Conservation (phyloP, 2,329 filamentous ascomycete species). For the Aspergillus sp. region DNA sequence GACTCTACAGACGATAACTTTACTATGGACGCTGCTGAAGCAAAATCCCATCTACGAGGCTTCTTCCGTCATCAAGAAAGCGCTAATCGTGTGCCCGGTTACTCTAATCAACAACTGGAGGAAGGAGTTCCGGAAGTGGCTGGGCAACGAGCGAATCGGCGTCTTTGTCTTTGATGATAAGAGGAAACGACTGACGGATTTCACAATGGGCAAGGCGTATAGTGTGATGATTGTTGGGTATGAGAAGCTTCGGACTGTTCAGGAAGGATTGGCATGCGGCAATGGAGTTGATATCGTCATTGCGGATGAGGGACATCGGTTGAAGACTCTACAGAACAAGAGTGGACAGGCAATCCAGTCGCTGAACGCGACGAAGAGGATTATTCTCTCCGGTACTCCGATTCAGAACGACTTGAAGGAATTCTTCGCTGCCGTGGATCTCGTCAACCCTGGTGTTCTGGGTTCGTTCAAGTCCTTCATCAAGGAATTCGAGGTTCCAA, state of each 20-base stretch:
- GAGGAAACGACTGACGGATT: conserved; percentile 66
- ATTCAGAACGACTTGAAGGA: conserved; percentile 71
- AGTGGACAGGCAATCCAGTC: conserved; percentile 68
- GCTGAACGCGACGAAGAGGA: conserved; percentile 62
- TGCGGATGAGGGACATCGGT: conserved; percentile 70
- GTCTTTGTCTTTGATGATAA: conserved; percentile 68
- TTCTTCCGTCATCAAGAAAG: conserved; percentile 68
- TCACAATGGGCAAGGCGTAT: conserved; percentile 70
- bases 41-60: conserved; percentile 68
- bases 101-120: conserved; percentile 75
- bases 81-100: conserved; percentile 73
- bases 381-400: conserved; percentile 70
- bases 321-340: conserved; percentile 73
- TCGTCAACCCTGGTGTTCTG: conserved; percentile 69
- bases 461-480: conserved; percentile 67
- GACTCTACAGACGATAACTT: conserved; percentile 72
- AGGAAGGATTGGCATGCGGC: conserved; percentile 67
- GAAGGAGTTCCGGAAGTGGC: conserved; percentile 74
- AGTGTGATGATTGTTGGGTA: conserved; percentile 76
- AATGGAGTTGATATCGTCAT: conserved; percentile 70
- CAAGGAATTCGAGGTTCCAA: conserved; percentile 67
- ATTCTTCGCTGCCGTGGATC: conserved; percentile 70
- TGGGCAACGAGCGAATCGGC: conserved; percentile 71
- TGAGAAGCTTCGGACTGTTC: conserved; percentile 68
- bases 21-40: conserved; percentile 74